Base-by-base conservation (phyloP, 1,284 basidiomycete species). In the Fereydounia khargensis region DNA sequence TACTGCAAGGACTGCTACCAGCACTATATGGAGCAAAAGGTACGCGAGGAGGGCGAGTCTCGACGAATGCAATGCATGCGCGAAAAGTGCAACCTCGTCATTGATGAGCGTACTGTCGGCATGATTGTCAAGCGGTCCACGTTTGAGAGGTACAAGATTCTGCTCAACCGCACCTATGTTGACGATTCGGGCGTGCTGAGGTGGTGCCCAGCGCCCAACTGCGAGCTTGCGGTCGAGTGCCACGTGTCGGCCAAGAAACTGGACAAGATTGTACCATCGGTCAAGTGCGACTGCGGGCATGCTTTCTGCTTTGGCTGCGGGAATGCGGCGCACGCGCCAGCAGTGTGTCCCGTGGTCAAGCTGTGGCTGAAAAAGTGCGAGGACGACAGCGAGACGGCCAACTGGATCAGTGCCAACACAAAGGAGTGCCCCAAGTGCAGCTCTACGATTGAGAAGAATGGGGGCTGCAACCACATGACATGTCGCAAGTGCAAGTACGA, bases 391-490 rank as follows among this genome's bases (percentile, higher is more conserved):
- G 95, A 98, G 80, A 98, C 94, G 18, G 90, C 91, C 30, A 97
- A 98, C 76, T 98, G 94, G 94, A 92, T 98, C 79, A 90, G 89
- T 81, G 96, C 91, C 64, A 96, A 98, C 76, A 98, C 94, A 39
- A 97, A 98, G 80, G 94, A 98, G 77, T 98, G 94, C 75, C 83
- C 85, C 35, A 69, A 73, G 74, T 98, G 94, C 77, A 85, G 88
- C 74, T 91, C 90, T 66, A 96, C 92, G 39, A 97, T 98, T 60
- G 92, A 98, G 82, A 97, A 98, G 86, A 97, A 97, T 67, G 92
- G 94, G n/a, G 92, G 94, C 4, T 97, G 94, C 89, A 67, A 70
- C 44, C 70, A 70, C 48, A 67, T 69, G 69, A 70, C 61, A 3
- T 73, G 59, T 34, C 54, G 68, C 40, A 70, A 72, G 53, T 75